Conservation (phyloP, 371 early-diverging fungal species). For the Actinomortierella ambigua region DNA sequence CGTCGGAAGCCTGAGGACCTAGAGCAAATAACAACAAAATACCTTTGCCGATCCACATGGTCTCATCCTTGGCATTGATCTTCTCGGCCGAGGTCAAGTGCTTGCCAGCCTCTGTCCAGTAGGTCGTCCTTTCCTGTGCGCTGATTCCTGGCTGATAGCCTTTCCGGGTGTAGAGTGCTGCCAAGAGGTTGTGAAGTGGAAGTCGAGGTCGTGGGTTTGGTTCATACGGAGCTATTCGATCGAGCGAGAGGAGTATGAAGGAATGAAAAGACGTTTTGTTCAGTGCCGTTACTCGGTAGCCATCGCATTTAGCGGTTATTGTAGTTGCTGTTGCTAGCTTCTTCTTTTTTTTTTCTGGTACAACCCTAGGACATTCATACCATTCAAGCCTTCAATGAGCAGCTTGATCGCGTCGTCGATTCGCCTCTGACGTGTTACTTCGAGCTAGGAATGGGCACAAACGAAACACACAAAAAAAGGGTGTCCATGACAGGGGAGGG, state of each 20-base stretch:
- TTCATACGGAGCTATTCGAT: slow-evolving; percentile 31
- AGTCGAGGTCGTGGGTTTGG: slow-evolving; percentile 63
- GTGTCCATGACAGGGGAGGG: too few species aligned
- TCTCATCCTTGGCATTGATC: slow-evolving; percentile 71
- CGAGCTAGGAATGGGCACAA: slow-evolving; percentile 54
- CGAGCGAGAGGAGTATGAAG: not conserved
- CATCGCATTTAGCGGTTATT: not conserved
- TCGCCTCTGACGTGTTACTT: slow-evolving; percentile 75
- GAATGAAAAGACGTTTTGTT: slow-evolving; percentile 3
- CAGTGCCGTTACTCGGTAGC: too few species aligned
- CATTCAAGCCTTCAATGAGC: slow-evolving; percentile 64
- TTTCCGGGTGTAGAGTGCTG: slow-evolving; percentile 68
- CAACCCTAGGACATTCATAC: slow-evolving; percentile 5
- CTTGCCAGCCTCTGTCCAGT: slow-evolving; percentile 54
- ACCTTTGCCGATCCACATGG: slow-evolving; percentile 75
- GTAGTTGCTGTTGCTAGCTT: not conserved
- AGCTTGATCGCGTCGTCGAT: slow-evolving; percentile 65
- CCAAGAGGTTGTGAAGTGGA: slow-evolving; percentile 68
- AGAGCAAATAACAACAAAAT: too few species aligned
- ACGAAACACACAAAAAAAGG: not conserved
- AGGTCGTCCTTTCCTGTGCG: slow-evolving; percentile 44
- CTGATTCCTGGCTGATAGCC: slow-evolving; percentile 50
- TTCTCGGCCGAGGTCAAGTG: slow-evolving; percentile 70
- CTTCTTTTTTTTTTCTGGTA: too few species aligned
- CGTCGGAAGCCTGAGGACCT: not conserved